These are phyloP conservation scores for Dictyostelium discoideum DNA, from an alignment of 78 protist genomes.

Conservation along the genomic window dicty_2.7 NC_007091.3:2926501-2927000, in stretches of 20 bases:
- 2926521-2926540: neutral
- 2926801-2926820: neutral
- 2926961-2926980: neutral
- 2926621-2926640: neutral
- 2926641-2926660: neutral
- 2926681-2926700: neutral
- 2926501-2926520: neutral
- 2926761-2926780: slow-evolving; percentile 35
- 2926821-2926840: neutral
- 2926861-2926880: too few relatives aligned
- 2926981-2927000: neutral
- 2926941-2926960: neutral
- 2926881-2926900: neutral
- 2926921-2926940: slow-evolving; percentile 9
- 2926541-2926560: neutral
- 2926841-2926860: neutral
- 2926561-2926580: neutral
- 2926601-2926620: slow-evolving; percentile 8
- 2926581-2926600: neutral
- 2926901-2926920: slow-evolving; percentile 16
- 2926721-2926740: neutral
- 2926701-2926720: slow-evolving; percentile 12
- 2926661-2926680: neutral
- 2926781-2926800: neutral
- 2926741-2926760: slow-evolving; percentile 31